Conservation (phyloP, 2,329 filamentous ascomycete genomes). For the Penicillium paneum region DNA sequence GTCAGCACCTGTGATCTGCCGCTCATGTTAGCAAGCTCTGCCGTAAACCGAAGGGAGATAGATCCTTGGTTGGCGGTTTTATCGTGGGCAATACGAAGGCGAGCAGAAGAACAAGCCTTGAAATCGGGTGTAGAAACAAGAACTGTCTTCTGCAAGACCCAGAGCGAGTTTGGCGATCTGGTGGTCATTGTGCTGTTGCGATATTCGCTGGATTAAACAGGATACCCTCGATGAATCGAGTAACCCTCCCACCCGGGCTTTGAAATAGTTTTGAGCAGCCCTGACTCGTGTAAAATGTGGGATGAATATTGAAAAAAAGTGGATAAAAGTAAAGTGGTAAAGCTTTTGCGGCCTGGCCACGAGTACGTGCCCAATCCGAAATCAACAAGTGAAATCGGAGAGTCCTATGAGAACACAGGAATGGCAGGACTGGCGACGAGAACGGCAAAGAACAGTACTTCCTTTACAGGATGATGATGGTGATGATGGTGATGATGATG, state of each 20-base stretch:
- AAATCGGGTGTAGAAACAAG: slow-evolving; percentile 13
- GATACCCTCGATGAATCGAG: slow-evolving; percentile 22
- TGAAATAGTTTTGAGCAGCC: slow-evolving; percentile 21
- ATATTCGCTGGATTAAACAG: slow-evolving; percentile 10
- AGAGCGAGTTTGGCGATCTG: slow-evolving; percentile 9
- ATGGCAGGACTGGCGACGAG: slow-evolving; percentile 22
- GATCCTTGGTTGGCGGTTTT: slow-evolving; percentile 17
- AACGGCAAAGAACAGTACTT: slow-evolving; percentile 14
- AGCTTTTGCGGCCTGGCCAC: slow-evolving; percentile 18
- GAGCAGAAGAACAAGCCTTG: slow-evolving; percentile 13
- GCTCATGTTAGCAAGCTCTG: slow-evolving; percentile 18
- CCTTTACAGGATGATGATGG: not conserved
- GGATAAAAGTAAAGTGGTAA: slow-evolving; percentile 6
- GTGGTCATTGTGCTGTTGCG: slow-evolving; percentile 15
- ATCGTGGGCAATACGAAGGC: slow-evolving; percentile 20
- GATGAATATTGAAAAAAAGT: slow-evolving; percentile 8
- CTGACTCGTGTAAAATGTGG: slow-evolving; percentile 18
- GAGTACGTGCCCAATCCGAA: slow-evolving; percentile 17
- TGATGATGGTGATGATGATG: not conserved
- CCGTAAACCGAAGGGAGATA: slow-evolving; percentile 16
- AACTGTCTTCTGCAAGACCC: slow-evolving; percentile 17
- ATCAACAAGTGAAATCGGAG: slow-evolving; percentile 16
- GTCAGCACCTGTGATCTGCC: slow-evolving; percentile 16
- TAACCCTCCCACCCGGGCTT: slow-evolving; percentile 25
- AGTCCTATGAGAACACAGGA: slow-evolving; percentile 24